Percentiles rank a stretch among this genome's conserved stretches.
Conservation (phyloP, 2,329 filamentous ascomycete genomes). For the Cladophialophora immunda region DNA sequence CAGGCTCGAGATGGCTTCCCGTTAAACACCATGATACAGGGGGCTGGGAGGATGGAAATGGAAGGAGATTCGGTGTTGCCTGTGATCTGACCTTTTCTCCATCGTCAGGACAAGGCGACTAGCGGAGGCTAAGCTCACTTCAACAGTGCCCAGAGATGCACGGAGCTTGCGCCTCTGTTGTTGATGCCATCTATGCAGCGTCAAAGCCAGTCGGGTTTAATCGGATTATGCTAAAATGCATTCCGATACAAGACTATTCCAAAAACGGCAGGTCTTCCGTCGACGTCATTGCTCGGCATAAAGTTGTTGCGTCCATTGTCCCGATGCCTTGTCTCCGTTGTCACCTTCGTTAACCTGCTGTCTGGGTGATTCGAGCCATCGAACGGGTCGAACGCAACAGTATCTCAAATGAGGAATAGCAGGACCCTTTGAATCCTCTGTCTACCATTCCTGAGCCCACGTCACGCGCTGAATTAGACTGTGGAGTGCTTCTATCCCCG, state of each 20-base stretch:
- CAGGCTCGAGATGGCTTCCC: conserved; percentile 39
- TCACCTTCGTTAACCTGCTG: neutral
- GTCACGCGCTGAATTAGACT: neutral
- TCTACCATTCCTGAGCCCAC: neutral
- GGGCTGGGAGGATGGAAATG: neutral
- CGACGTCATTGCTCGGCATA: neutral
- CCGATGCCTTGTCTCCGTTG: neutral
- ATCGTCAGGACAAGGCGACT: neutral
- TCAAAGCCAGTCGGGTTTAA: neutral
- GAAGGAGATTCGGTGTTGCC: conserved; percentile 22
- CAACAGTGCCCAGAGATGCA: neutral
- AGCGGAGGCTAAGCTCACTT: neutral
- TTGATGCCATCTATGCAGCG: neutral
- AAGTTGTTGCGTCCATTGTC: neutral
- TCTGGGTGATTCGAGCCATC: neutral
- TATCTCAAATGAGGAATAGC: neutral
- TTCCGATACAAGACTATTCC: conserved; percentile 6
- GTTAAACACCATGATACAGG: conserved; percentile 35
- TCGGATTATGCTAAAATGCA: neutral
- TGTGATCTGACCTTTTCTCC: neutral
- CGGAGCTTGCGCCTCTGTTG: neutral
- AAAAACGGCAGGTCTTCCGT: conserved; percentile 20
- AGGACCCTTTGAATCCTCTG: neutral
- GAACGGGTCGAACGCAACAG: neutral
- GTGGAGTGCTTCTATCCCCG: neutral